These are phyloP conservation scores for Protomyces lactucae-debilis DNA, from an alignment of 1,139 yeast genomes.

Conservation along the genomic window DNA sequence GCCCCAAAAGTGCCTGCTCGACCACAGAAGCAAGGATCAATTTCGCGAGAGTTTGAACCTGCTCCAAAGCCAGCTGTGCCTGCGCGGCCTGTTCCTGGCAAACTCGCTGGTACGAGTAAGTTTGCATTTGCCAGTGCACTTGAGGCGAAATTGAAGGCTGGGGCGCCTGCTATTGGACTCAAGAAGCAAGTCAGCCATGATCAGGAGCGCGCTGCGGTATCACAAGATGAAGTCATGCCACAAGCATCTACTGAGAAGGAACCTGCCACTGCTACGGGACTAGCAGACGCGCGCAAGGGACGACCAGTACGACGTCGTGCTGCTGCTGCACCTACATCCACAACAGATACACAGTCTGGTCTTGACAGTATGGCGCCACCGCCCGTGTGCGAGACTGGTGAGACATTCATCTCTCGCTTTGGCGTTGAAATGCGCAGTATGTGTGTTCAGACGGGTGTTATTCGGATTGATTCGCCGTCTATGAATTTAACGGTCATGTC, in stretches of 20 bases:
- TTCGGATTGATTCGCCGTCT: slow-evolving; percentile 12
- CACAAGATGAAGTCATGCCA: background rate
- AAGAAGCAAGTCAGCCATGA: slow-evolving; percentile 2
- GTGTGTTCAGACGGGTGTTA: slow-evolving; percentile 22
- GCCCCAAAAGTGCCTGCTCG: slow-evolving; percentile 4
- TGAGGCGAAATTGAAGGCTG: slow-evolving; percentile 18
- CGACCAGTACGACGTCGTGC: slow-evolving; percentile 19
- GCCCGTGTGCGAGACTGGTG: slow-evolving; percentile 22
- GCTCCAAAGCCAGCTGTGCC: slow-evolving; percentile 14
- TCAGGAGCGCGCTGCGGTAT: background rate
- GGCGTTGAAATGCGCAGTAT: slow-evolving; percentile 24
- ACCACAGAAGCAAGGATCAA: background rate
- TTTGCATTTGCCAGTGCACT: slow-evolving; percentile 21
- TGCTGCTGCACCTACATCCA: background rate
- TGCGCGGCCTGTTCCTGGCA: slow-evolving; percentile 13
- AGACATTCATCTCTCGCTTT: slow-evolving; percentile 17
- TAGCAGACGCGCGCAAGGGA: slow-evolving; percentile 22
- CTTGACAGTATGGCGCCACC: background rate
- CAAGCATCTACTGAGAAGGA: background rate
- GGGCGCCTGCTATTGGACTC: slow-evolving; percentile 4
- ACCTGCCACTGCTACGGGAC: background rate
- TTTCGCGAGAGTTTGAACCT: background rate
- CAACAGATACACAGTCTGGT: background rate
- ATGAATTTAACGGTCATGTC: slow-evolving; percentile 17
- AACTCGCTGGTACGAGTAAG: slow-evolving; percentile 9